Conservation (phyloP, 192 early-diverging fungal species). For the Phycomyces blakesleeanus region DNA sequence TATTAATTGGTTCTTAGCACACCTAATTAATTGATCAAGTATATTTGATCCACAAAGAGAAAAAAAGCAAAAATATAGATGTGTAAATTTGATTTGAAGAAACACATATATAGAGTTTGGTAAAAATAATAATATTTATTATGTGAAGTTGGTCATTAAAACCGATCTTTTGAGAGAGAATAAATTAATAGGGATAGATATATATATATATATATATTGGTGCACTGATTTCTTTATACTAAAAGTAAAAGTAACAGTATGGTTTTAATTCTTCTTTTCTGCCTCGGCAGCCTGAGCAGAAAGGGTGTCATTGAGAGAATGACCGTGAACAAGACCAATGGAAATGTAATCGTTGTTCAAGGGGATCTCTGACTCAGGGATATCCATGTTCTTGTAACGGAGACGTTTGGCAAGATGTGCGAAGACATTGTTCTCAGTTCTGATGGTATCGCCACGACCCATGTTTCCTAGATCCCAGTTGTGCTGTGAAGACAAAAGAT, state of each 20-base stretch:
- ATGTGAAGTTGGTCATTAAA: too few relatives aligned
- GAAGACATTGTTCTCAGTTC: slow-evolving; percentile 45
- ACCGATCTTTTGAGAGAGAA: too few relatives aligned
- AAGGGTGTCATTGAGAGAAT: slow-evolving; percentile 20
- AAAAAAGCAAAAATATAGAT: too few relatives aligned
- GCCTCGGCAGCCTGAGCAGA: neutral
- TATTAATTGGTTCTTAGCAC: too few relatives aligned
- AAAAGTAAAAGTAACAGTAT: neutral
- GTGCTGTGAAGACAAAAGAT: slow-evolving; percentile 20
- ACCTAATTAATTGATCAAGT: too few relatives aligned
- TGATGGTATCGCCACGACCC: slow-evolving; percentile 51
- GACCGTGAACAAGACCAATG: slow-evolving; percentile 31
- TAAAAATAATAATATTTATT: too few relatives aligned
- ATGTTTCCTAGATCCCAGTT: slow-evolving; percentile 64
- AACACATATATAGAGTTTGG: too few relatives aligned
- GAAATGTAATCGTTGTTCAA: slow-evolving; percentile 33
- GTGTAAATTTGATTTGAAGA: too few relatives aligned
- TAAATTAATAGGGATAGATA: too few relatives aligned
- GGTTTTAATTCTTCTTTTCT: neutral
- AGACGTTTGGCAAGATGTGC: slow-evolving; percentile 32
- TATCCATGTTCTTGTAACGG: slow-evolving; percentile 34
- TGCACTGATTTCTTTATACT: neutral
- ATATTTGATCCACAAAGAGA: too few relatives aligned
- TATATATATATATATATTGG: neutral
- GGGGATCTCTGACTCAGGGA: slow-evolving; percentile 31